These are phyloP conservation scores for Nowakowskiella sp. DNA, from an alignment of 192 early-diverging fungal species.

Conservation along the genomic window DNA sequence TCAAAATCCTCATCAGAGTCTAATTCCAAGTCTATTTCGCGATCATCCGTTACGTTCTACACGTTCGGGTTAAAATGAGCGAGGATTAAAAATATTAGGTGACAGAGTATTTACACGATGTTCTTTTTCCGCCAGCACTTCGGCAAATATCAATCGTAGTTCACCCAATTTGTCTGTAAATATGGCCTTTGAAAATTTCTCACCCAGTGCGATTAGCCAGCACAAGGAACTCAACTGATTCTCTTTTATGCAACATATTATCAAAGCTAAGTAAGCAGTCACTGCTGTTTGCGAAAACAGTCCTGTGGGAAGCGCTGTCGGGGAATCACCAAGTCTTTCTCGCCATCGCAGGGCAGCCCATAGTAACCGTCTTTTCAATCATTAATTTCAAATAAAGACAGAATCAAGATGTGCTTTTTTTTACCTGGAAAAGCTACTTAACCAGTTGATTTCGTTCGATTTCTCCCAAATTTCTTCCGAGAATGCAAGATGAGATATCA, in stretches of 20 bases:
- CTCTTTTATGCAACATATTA: conserved; percentile 17
- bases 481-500: conserved; percentile 24
- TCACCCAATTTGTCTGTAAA: conserved; percentile 29
- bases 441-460: conserved; percentile 8
- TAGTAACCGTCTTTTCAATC: conserved; percentile 24
- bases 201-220: conserved; percentile 36
- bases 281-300: conserved; percentile 26
- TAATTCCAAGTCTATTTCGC: conserved; percentile 21
- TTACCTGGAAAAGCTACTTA: conserved; percentile 26
- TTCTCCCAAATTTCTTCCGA: not conserved
- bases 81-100: too few relatives aligned
- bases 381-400: too few relatives aligned
- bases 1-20: conserved; percentile 16
- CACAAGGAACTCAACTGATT: conserved; percentile 21
- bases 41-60: too few relatives aligned
- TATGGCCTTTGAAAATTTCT: conserved; percentile 37
- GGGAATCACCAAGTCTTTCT: conserved; percentile 9
- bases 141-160: conserved; percentile 24
- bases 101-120: conserved; percentile 35
- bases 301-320: not conserved
- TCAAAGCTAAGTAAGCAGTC: conserved; percentile 31
- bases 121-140: conserved; percentile 26
- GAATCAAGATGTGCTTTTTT: not conserved
- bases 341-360: conserved; percentile 36
- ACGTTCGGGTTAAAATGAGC: too few relatives aligned